These are phyloP conservation scores for Butyriboletus regius DNA, from an alignment of 1,284 basidiomycete species.

Conservation along the genomic window DNA sequence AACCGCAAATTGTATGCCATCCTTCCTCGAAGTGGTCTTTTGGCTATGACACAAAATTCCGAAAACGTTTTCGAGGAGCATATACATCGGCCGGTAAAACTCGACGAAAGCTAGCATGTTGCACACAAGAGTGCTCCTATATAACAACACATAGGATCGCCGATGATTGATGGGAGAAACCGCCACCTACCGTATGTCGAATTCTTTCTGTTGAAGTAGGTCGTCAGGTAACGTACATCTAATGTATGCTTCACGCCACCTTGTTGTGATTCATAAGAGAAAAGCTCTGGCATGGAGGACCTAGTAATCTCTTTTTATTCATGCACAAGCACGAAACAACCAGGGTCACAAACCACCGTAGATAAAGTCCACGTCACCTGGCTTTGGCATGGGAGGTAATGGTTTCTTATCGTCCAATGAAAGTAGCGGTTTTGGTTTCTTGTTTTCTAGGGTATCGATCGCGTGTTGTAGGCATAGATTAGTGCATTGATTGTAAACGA, in stretches of 20 bases:
- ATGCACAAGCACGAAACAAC: background rate
- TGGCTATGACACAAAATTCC: conserved; percentile 49
- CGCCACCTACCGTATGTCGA: conserved; percentile 48
- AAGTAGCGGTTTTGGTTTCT: conserved; percentile 34
- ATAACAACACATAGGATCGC: conserved; percentile 1
- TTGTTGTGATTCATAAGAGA: conserved; percentile 53
- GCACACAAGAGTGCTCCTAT: conserved; percentile 54
- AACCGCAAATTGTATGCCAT: conserved; percentile 45
- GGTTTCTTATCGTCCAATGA: conserved; percentile 34
- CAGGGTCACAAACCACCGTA: conserved; percentile 49
- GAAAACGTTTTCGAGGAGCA: conserved; percentile 63
- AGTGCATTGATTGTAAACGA: conserved; percentile 58
- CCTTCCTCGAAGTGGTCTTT: conserved; percentile 25
- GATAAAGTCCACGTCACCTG: conserved; percentile 60
- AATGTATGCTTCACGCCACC: conserved; percentile 31
- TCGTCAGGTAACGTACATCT: background rate
- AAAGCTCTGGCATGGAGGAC: conserved; percentile 67
- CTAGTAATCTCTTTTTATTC: conserved; percentile 30
- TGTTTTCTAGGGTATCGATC: conserved; percentile 41
- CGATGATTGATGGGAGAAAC: background rate
- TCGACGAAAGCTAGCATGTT: conserved; percentile 73
- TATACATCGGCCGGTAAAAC: conserved; percentile 53
- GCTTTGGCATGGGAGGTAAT: conserved; percentile 47
- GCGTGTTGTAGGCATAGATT: conserved; percentile 55
- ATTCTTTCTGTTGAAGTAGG: conserved; percentile 38